These are phyloP conservation scores for Suzukiozyma palmioleophila DNA, from an alignment of 1,139 yeast genomes.

Conservation along the genomic window DNA sequence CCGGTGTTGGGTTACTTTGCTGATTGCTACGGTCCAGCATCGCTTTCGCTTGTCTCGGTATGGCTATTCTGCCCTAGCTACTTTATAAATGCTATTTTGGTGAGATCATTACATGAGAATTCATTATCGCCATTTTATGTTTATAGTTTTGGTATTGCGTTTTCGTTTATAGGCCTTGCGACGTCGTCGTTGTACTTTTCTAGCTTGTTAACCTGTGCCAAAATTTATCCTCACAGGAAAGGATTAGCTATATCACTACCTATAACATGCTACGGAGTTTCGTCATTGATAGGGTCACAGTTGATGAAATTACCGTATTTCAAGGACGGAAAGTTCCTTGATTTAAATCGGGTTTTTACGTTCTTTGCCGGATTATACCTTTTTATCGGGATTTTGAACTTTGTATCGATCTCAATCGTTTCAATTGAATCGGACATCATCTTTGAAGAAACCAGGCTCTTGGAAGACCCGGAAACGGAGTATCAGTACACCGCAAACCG, in stretches of 20 bases:
- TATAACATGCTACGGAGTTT: conserved; percentile 79
- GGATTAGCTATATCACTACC: conserved; percentile 86
- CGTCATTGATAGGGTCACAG: conserved; percentile 64
- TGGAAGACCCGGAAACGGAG: conserved; percentile 3
- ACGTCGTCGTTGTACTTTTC: conserved; percentile 79
- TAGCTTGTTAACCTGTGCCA: conserved; percentile 78
- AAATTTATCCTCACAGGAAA: conserved; percentile 67
- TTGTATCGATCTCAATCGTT: conserved; percentile 60
- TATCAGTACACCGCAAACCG: neutral
- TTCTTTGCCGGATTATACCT: conserved; percentile 57
- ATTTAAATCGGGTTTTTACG: conserved; percentile 51
- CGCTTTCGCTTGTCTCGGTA: conserved; percentile 61
- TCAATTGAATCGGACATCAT: conserved; percentile 55
- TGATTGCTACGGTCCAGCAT: conserved; percentile 79
- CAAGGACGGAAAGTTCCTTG: conserved; percentile 25
- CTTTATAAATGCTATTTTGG: conserved; percentile 30
- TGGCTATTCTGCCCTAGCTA: conserved; percentile 74
- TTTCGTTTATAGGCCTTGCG: conserved; percentile 66
- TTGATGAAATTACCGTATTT: conserved; percentile 43
- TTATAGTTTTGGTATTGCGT: conserved; percentile 27
- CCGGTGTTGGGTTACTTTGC: conserved; percentile 82
- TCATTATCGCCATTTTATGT: conserved; percentile 12
- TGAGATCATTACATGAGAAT: conserved; percentile 4
- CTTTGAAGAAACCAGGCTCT: conserved; percentile 24
- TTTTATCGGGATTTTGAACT: conserved; percentile 52